These are phyloP conservation scores for Hirsutella thompsonii DNA, from an alignment of 2,329 filamentous ascomycete genomes.

Conservation along the genomic window DNA sequence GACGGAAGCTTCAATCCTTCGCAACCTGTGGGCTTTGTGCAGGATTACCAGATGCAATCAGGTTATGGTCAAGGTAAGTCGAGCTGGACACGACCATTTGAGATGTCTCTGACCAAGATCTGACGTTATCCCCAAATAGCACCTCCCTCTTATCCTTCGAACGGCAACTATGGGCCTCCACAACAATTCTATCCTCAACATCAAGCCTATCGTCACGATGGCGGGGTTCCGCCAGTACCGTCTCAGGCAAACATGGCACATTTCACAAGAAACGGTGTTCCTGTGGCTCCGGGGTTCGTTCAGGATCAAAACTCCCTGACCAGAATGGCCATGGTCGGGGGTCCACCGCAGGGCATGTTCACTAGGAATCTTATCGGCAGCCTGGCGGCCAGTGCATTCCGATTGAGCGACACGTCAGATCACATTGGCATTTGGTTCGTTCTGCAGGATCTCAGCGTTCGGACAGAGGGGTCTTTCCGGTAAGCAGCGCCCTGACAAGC, in stretches of 20 bases:
- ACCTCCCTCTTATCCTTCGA: conserved; percentile 15
- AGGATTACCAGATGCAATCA: conserved; percentile 18
- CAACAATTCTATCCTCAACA: conserved; percentile 23
- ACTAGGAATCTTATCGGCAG: conserved; percentile 92
- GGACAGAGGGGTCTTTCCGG: conserved; percentile 86
- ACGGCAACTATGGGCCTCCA: conserved; percentile 21
- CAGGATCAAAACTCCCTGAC: conserved; percentile 18
- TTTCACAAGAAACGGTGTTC: conserved; percentile 13
- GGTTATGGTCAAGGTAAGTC: conserved; percentile 19
- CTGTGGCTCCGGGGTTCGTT: conserved; percentile 10
- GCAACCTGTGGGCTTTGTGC: conserved; percentile 15
- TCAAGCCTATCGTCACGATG: conserved; percentile 16
- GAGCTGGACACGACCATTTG: too few species aligned
- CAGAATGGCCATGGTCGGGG: conserved; percentile 25
- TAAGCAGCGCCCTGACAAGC: conserved; percentile 23
- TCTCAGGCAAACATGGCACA: conserved; percentile 13
- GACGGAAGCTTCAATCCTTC: conserved; percentile 19
- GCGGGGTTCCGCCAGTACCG: conserved; percentile 11
- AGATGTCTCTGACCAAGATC: not conserved
- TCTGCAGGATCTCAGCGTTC: conserved; percentile 84
- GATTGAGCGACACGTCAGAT: conserved; percentile 64
- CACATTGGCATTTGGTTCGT: conserved; percentile 94
- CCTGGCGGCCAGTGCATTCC: conserved; percentile 76
- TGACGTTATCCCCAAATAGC: conserved; percentile 4
- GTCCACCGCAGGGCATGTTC: conserved; percentile 67